Base-by-base conservation (phyloP, 164 flowering plant genomes). In the Liriodendron chinense region DNA sequence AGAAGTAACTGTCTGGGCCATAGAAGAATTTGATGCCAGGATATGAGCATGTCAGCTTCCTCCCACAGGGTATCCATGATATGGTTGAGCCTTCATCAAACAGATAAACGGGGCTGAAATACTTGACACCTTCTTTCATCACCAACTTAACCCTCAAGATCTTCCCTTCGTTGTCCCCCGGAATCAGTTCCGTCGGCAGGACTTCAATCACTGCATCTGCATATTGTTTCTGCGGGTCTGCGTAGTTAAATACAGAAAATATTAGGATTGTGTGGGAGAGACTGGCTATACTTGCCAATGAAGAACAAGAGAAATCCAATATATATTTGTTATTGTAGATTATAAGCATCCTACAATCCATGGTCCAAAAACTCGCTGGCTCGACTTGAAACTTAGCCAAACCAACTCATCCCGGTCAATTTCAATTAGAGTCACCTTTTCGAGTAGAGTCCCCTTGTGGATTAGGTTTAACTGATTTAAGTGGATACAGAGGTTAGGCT, bases 161-260 rank as follows among this genome's bases (percentile, higher is more conserved):
- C 82, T 96, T 94, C 25, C 98, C 98, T 69, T 90, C 99, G 18
- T 93, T 86, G 66, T 93, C 99, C 14, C 78, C 96, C 0, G 99
- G 99, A 69, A 96, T 96, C 16, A 96, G 91, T 59, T 87, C 80
- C 0, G 99, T 96, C 23, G 99, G 99, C 74, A 96, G 71, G 66
- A 96, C 99, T 85, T 96, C 98, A 7, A 96, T 94, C 68, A 96
- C 99, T 8, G 96, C 97, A 83, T 96, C 99, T 3, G 99, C 98
- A 74, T 90, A 89, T 79, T 94, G 98, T 83, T 94, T 96, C 68
- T 96, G 99, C 72, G 99, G 98, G 72, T 96, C 99, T 96, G 87
- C 78, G 82, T 1, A 9, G 25, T 3, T 47, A 69, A 81, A 83
- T 26, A 47, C 13, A 8, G 59, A 16, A 16, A 12, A 53, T 53